Percentiles rank a stretch among this genome's conserved stretches.
phyloP scores from a whole-genome alignment of 2,329 filamentous ascomycete species.

The Lachnellula arida region DNA sequence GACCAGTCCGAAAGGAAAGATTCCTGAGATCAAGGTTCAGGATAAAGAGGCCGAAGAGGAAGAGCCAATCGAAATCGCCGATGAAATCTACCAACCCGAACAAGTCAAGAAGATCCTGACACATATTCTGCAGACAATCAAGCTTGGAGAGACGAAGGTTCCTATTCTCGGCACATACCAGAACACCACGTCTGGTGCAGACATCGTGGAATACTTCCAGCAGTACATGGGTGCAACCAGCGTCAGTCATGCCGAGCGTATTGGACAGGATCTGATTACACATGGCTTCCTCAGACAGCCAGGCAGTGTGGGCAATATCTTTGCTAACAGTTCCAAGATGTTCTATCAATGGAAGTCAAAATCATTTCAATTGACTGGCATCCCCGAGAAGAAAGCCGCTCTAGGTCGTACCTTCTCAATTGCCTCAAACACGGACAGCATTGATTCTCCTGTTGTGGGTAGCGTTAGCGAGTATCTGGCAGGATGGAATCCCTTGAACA shows the following conservation, averaged over 20 bases:
- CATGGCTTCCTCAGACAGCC: slow-evolving; percentile 85
- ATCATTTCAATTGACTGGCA: slow-evolving; percentile 79
- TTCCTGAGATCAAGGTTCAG: slow-evolving; percentile 85
- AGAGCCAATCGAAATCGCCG: slow-evolving; percentile 83
- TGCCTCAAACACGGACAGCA: slow-evolving; percentile 51
- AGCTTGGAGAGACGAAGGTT: slow-evolving; percentile 86
- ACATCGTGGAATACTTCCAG: slow-evolving; percentile 94
- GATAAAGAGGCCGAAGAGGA: slow-evolving; percentile 65
- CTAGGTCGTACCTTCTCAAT: slow-evolving; percentile 71
- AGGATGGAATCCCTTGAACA: slow-evolving; percentile 91
- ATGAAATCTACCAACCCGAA: slow-evolving; percentile 78
- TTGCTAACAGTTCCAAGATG: slow-evolving; percentile 96
- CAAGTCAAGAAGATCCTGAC: slow-evolving; percentile 85
- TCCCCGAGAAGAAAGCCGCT: slow-evolving; percentile 80
- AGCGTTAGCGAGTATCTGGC: slow-evolving; percentile 84
- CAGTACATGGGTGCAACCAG: slow-evolving; percentile 78
- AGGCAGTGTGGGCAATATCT: slow-evolving; percentile 90
- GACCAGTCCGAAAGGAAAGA: slow-evolving; percentile 59
- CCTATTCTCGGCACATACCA: slow-evolving; percentile 92
- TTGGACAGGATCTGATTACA: slow-evolving; percentile 86
- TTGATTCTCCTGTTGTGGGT: slow-evolving; percentile 77
- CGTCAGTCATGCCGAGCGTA: slow-evolving; percentile 85
- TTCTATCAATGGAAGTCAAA: slow-evolving; percentile 96
- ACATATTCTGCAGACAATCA: slow-evolving; percentile 83
- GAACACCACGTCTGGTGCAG: slow-evolving; percentile 85